Evolutionary conservation across 176 grass and related monocot species (phyloP).

Genomic region (Zoysia japonica): DNA sequence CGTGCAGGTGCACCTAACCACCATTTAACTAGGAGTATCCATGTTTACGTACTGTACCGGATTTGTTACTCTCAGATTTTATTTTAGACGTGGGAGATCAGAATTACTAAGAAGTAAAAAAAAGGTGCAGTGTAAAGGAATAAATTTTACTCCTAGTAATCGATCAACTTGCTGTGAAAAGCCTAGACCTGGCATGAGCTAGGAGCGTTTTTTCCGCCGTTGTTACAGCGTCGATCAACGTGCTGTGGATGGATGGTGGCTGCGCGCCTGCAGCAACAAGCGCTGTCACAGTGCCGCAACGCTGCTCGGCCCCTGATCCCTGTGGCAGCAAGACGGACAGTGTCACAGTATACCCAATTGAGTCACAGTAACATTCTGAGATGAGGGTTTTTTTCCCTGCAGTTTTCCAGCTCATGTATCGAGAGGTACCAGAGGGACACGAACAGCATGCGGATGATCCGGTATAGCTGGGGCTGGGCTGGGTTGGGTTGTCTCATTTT

Average conservation of each 20-base stretch:
- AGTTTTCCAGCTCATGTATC: too few species aligned
- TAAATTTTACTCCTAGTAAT: too few species aligned
- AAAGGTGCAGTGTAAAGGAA: too few species aligned
- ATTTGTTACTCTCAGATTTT: too few species aligned
- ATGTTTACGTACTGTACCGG: too few species aligned
- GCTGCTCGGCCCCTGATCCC: constrained; percentile 27
- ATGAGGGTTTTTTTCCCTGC: too few species aligned
- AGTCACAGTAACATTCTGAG: too few species aligned
- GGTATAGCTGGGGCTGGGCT: too few species aligned
- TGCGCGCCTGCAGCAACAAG: neutral
- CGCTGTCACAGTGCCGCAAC: neutral
- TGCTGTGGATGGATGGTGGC: neutral
- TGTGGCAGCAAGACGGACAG: neutral
- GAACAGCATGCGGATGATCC: neutral
- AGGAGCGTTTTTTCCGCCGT: neutral
- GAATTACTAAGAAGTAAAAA: too few species aligned
- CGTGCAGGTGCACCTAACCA: neutral
- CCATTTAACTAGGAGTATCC: neutral
- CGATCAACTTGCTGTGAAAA: neutral
- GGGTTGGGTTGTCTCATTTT: neutral
- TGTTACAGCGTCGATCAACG: neutral
- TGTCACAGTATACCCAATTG: too few species aligned
- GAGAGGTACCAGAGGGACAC: neutral
- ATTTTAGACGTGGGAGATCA: too few species aligned
- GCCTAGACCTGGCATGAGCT: neutral